phyloP scores from a whole-genome alignment of 768 basidiomycete genomes.

The Xerocomus spinulosus region DNA sequence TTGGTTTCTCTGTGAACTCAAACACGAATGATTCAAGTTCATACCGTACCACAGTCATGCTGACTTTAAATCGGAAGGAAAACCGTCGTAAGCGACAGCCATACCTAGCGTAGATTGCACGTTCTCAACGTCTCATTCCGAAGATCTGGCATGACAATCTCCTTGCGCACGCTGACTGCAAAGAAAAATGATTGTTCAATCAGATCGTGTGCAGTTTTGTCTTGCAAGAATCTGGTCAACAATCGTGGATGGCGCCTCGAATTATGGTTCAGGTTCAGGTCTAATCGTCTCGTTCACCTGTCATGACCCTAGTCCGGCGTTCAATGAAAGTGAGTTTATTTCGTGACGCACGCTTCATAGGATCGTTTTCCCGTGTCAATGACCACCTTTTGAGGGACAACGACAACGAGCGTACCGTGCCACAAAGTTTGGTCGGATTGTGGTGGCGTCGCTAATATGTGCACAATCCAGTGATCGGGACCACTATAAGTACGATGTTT shows the following conservation, averaged over 20 bases:
- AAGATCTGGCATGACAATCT: too few relatives aligned
- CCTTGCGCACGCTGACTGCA: not conserved
- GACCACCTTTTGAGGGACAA: not conserved
- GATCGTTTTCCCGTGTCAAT: not conserved
- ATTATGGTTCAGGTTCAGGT: not conserved
- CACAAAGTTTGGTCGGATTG: too few relatives aligned
- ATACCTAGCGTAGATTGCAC: not conserved
- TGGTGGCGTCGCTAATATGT: too few relatives aligned
- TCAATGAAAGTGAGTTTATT: not conserved
- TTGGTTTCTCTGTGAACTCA: not conserved
- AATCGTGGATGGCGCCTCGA: too few relatives aligned
- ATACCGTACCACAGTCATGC: not conserved
- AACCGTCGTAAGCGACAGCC: not conserved
- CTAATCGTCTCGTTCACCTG: not conserved
- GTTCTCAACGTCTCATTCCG: too few relatives aligned
- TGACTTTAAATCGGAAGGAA: not conserved
- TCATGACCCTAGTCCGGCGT: not conserved
- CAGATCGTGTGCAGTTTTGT: too few relatives aligned
- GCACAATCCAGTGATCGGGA: too few relatives aligned
- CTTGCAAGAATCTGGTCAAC: too few relatives aligned
- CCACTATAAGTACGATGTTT: too few relatives aligned
- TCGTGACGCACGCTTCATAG: not conserved
- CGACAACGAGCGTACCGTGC: not conserved
- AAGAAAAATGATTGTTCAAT: too few relatives aligned
- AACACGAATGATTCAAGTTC: not conserved